phyloP scores from a whole-genome alignment of 306 rosid species.

The Vigna trinervia region DNA sequence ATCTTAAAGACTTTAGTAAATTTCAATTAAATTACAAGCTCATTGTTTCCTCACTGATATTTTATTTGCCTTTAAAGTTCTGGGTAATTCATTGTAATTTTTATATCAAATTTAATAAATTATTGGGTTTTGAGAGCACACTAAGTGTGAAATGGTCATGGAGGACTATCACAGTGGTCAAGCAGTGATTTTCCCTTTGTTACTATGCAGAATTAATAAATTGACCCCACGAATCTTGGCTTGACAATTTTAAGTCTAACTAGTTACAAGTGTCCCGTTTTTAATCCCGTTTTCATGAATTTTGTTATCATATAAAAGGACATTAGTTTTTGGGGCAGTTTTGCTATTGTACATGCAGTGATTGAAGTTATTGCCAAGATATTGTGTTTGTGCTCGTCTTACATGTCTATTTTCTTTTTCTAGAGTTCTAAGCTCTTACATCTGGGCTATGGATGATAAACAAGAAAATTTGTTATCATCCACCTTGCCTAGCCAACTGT shows the following conservation, averaged over 20 bases:
- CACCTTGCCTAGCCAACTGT: conserved; percentile 29
- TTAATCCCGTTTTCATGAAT: conserved; percentile 24
- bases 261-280: neutral
- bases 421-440: conserved; percentile 45
- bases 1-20: neutral
- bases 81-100: neutral
- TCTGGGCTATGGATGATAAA: conserved; percentile 22
- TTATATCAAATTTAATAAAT: neutral
- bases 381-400: conserved; percentile 40
- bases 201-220: conserved; percentile 14
- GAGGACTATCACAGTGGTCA: conserved; percentile 21
- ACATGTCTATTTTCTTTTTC: conserved; percentile 34
- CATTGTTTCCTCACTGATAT: neutral
- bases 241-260: conserved; percentile 28
- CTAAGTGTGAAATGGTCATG: neutral
- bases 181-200: conserved; percentile 35
- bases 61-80: neutral
- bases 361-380: conserved; percentile 38
- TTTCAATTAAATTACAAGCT: conserved; percentile 2
- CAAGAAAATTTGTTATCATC: conserved; percentile 33
- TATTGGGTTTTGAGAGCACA: neutral
- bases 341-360: conserved; percentile 20
- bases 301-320: conserved; percentile 9
- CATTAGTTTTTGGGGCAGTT: conserved; percentile 14
- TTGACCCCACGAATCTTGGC: neutral